Evolutionary conservation across 768 basidiomycete species (phyloP), one percentile per base, ranked within the genome.

Genomic region (Tephrocybe sp.): DNA sequence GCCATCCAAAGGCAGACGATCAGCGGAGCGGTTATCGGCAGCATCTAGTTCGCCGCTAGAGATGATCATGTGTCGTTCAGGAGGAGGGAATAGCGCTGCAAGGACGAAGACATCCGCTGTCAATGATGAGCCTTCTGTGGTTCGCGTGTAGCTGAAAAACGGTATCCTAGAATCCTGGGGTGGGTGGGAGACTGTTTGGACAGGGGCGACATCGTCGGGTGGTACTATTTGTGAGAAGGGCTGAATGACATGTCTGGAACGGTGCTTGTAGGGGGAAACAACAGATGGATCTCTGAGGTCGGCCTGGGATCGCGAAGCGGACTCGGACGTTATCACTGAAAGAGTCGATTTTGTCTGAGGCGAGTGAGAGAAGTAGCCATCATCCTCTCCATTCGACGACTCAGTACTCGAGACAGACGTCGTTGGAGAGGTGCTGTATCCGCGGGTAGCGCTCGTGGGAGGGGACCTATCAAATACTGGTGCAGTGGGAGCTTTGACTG

Each of bases 141-240:
- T 89, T 52, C 86, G 75, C 15, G 88, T 90, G 61, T 91, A 86
- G 54, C 81, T 86, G 66, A 91, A 83, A 69, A 92, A 91, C 2
- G 87, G 82, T n/a, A 84, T 44, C 18, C 74, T n/a, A 61, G 58
- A 7, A 49, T 45, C 29, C 10, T 54, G 19, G n/a, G n/a, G n/a
- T 37, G 49, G 9, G 47, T 53, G 45, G 38, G 59, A 19, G 34
- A 41, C 40, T 37, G 30, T 21, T 21, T 27, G 36, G 43, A 58
- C 37, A 40, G 44, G 21, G 33, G 48, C 33, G 34, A 38, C 18
- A 44, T 16, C 25, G 29, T 41, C 36, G 45, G 16, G 34, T 34
- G 15, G 64, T 12, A 65, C 64, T 7, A 69, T 53, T 4, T 71
- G 57, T 21, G 66, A 55, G 31, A 72, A 48, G n/a, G 67, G 63